These are phyloP conservation scores for Oropetium thomaeum DNA, from an alignment of 176 grass and related monocot species.

Conservation along the genomic window DNA sequence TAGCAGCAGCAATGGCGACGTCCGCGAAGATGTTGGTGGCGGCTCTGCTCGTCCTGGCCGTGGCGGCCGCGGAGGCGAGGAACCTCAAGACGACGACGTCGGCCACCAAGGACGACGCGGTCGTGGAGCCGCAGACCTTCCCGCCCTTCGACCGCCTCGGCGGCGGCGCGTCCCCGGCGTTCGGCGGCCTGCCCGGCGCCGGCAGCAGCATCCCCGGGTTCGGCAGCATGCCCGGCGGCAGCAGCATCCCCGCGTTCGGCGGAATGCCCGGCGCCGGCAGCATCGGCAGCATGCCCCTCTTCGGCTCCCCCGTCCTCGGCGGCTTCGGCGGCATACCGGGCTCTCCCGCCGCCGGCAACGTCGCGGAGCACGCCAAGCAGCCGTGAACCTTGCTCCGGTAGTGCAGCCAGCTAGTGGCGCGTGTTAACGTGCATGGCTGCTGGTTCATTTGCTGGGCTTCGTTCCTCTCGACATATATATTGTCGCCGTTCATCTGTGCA, in stretches of 20 bases:
- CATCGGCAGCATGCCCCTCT: slow-evolving; percentile 42
- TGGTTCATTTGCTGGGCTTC: not conserved
- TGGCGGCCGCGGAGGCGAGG: slow-evolving; percentile 43
- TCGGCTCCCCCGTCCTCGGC: slow-evolving; percentile 29
- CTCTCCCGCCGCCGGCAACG: slow-evolving; percentile 26
- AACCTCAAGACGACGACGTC: slow-evolving; percentile 48
- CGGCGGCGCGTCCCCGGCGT: slow-evolving; percentile 15
- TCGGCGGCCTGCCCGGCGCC: slow-evolving; percentile 35
- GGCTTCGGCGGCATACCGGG: slow-evolving; percentile 50
- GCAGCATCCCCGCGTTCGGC: slow-evolving; percentile 32
- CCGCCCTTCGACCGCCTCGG: slow-evolving; percentile 63
- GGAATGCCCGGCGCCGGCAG: slow-evolving; percentile 41
- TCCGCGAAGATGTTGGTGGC: slow-evolving; percentile 38
- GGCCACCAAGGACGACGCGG: slow-evolving; percentile 8
- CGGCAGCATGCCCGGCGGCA: slow-evolving; percentile 42
- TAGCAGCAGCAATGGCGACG: slow-evolving; percentile 45
- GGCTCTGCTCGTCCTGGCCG: slow-evolving; percentile 42
- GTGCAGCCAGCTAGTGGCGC: not conserved
- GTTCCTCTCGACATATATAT: too few relatives aligned
- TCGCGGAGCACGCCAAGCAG: slow-evolving; percentile 43
- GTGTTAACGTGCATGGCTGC: not conserved
- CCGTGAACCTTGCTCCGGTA: slow-evolving; percentile 7
- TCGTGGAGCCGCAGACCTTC: slow-evolving; percentile 63
- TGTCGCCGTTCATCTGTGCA: slow-evolving; percentile 13
- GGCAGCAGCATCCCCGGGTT: slow-evolving; percentile 39